Conservation (phyloP, 75 land plant genomes). For the Cunninghamia lanceolata region DNA sequence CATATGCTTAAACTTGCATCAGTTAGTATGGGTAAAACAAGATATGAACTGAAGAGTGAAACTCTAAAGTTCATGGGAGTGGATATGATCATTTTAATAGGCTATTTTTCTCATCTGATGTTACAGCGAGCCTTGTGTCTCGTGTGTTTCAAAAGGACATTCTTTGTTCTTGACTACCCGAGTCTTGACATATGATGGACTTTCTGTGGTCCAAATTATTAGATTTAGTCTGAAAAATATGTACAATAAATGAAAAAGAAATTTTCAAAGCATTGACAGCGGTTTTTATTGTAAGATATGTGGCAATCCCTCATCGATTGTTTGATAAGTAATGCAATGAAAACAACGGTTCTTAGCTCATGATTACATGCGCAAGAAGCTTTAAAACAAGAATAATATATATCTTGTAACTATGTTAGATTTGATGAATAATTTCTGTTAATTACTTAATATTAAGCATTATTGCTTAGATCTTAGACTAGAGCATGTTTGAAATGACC, state of each 20-base stretch:
- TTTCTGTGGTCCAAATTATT: neutral
- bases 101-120: constrained; percentile 5
- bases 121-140: neutral
- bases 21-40: neutral
- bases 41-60: constrained; percentile 2
- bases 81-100: neutral
- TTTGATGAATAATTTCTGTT: neutral
- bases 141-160: neutral
- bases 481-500: neutral
- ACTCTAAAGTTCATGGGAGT: constrained; percentile 1
- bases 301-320: neutral
- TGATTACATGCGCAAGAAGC: neutral
- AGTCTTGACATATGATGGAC: neutral
- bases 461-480: neutral
- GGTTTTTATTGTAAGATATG: neutral
- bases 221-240: neutral
- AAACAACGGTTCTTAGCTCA: neutral
- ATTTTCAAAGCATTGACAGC: neutral
- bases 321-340: neutral
- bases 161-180: neutral
- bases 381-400: neutral
- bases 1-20: neutral
- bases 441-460: neutral
- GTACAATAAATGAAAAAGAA: neutral
- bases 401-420: neutral